Percentiles rank a stretch among this genome's conserved stretches.
These are phyloP conservation scores for Metschnikowia rubicola DNA, from an alignment of 805 yeast species.

Conservation along the genomic window DNA sequence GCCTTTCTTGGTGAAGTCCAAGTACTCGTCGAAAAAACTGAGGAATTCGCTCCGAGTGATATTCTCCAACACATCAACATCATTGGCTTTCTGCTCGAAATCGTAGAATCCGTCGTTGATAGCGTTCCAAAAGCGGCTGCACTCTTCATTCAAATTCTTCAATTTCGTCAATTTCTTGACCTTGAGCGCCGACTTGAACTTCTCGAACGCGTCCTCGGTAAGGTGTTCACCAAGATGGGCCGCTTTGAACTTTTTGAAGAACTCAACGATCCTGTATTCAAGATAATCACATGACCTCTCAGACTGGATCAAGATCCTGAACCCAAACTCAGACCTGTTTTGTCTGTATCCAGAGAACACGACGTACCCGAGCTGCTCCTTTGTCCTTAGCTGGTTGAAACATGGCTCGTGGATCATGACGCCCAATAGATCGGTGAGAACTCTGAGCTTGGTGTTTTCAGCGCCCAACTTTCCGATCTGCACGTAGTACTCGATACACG, in stretches of 20 bases:
- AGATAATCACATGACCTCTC: constrained; percentile 74
- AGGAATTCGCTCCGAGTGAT: constrained; percentile 57
- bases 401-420: constrained; percentile 84
- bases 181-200: constrained; percentile 66
- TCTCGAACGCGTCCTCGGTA: constrained; percentile 60
- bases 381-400: constrained; percentile 84
- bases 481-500: constrained; percentile 74
- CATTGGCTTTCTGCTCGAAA: constrained; percentile 54
- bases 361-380: constrained; percentile 93
- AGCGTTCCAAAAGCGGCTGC: constrained; percentile 57
- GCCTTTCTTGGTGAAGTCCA: constrained; percentile 23
- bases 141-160: constrained; percentile 79
- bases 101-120: constrained; percentile 79
- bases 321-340: constrained; percentile 69
- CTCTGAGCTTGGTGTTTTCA: constrained; percentile 34
- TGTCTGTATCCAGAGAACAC: constrained; percentile 75
- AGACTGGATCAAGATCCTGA: constrained; percentile 76
- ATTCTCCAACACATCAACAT: constrained; percentile 52
- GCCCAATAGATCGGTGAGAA: constrained; percentile 58
- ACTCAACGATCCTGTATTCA: constrained; percentile 70
- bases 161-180: constrained; percentile 64
- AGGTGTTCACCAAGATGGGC: constrained; percentile 42
- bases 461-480: constrained; percentile 50
- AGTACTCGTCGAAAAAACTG: constrained; percentile 47
- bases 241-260: constrained; percentile 46